A percentile compares a stretch with the other conserved stretches of the same genome.
Evolutionary conservation across 495 filamentous ascomycete species (phyloP).

Genomic region (Aspergillus homomorphus): DNA sequence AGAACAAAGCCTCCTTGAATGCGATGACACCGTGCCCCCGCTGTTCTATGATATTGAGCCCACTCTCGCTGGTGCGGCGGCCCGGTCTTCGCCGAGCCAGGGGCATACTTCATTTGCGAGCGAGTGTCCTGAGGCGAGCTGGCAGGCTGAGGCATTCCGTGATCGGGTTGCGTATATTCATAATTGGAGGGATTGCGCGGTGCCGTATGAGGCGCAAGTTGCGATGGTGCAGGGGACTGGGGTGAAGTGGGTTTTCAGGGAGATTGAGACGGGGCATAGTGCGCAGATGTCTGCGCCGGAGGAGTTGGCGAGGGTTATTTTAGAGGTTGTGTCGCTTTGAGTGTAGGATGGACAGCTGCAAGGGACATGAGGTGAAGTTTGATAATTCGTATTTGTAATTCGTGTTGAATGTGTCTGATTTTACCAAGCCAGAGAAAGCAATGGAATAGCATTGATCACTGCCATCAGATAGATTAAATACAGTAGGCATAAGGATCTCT

Average conservation of each 20-base stretch:
- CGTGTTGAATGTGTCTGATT: too few relatives aligned
- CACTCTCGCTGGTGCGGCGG: background rate
- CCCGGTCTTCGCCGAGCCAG: background rate
- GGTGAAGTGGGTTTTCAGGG: background rate
- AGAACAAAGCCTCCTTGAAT: background rate
- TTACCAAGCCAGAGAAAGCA: too few relatives aligned
- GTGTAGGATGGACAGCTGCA: too few relatives aligned
- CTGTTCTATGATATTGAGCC: background rate
- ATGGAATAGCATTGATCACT: too few relatives aligned
- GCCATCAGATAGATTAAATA: too few relatives aligned
- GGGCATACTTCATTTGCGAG: background rate
- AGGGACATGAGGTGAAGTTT: too few relatives aligned
- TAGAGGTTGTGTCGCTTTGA: background rate
- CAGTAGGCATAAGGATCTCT: too few relatives aligned
- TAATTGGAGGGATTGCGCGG: background rate
- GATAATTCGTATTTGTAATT: too few relatives aligned
- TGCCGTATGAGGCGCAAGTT: background rate
- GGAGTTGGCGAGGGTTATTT: background rate
- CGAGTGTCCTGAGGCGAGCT: slow-evolving; percentile 1
- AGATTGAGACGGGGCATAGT: background rate
- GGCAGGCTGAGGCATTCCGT: background rate
- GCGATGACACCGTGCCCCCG: background rate
- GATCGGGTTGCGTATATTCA: background rate
- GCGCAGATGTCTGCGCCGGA: background rate
- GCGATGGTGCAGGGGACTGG: background rate